A percentile compares a stretch with the other conserved stretches of the same genome.
Evolutionary conservation across 768 basidiomycete species (phyloP).

Genomic region (Pilatotrama ljubarskyi): DNA sequence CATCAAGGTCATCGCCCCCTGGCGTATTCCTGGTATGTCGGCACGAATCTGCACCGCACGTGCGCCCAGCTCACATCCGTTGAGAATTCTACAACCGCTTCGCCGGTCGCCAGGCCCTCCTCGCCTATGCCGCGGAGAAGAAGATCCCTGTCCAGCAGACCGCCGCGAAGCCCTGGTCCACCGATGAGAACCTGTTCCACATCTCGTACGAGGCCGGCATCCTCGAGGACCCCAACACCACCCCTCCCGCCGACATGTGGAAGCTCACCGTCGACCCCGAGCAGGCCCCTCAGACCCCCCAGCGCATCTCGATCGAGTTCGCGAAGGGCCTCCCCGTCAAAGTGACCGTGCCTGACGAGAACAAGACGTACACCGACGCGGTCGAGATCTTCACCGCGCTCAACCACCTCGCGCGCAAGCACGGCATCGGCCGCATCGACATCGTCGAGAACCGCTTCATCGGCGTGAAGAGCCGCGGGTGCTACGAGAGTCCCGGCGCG

Average conservation of each 20-base stretch:
- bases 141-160: slow-evolving; percentile 94
- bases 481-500: slow-evolving; percentile 97
- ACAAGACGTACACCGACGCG: slow-evolving; percentile 77
- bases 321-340: slow-evolving; percentile 83
- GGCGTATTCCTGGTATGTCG: slow-evolving; percentile 85
- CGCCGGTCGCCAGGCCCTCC: slow-evolving; percentile 90
- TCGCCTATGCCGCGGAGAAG: slow-evolving; percentile 85
- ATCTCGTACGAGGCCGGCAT: slow-evolving; percentile 99
- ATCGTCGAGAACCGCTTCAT: slow-evolving; percentile 99
- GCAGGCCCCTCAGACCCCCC: slow-evolving; percentile 75
- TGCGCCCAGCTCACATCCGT: background rate
- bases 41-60: background rate
- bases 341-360: slow-evolving; percentile 57
- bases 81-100: slow-evolving; percentile 97
- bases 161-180: slow-evolving; percentile 97
- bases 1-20: slow-evolving; percentile 98
- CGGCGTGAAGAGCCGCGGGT: slow-evolving; percentile 98
- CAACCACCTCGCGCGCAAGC: slow-evolving; percentile 90
- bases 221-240: slow-evolving; percentile 93
- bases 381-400: slow-evolving; percentile 93
- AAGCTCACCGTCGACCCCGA: slow-evolving; percentile 88
- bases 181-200: slow-evolving; percentile 99
- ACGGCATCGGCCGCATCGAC: slow-evolving; percentile 96
- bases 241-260: slow-evolving; percentile 98
- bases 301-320: slow-evolving; percentile 85